phyloP scores from a whole-genome alignment of 1,139 yeast species.

The Yamadazyma diddensiae region DNA sequence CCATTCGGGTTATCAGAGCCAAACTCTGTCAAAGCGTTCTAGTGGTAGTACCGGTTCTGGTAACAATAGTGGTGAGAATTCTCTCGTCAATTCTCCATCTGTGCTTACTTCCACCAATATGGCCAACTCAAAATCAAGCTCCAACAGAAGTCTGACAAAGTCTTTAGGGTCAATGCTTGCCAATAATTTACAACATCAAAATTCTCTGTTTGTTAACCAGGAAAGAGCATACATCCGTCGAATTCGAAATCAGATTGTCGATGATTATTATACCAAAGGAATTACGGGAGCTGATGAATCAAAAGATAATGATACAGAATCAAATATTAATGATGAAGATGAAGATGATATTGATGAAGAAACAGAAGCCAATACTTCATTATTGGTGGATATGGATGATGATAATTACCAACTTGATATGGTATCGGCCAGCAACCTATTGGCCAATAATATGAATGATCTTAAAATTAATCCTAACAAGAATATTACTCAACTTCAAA shows the following conservation, averaged over 20 bases:
- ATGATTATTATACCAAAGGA: constrained; percentile 70
- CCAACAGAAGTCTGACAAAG: constrained; percentile 8
- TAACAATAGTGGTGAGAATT: constrained; percentile 10
- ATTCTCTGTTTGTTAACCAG: constrained; percentile 53
- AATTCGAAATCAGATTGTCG: constrained; percentile 59
- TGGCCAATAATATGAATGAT: constrained; percentile 22
- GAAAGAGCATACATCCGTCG: constrained; percentile 67
- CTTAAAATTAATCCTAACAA: constrained; percentile 31
- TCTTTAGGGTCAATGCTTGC: constrained; percentile 16
- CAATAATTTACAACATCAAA: constrained; percentile 20
- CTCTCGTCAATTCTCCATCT: constrained; percentile 12
- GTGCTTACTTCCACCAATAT: constrained; percentile 6
- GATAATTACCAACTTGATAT: constrained; percentile 43
- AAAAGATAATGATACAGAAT: constrained; percentile 21
- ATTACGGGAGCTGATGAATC: constrained; percentile 39
- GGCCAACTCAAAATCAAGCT: neutral
- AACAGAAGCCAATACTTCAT: constrained; percentile 30
- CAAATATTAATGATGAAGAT: constrained; percentile 28
- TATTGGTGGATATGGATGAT: constrained; percentile 42
- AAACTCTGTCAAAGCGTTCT: constrained; percentile 5
- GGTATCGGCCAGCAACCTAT: constrained; percentile 35
- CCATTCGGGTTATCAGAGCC: constrained; percentile 15
- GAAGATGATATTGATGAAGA: constrained; percentile 24
- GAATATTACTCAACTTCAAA: constrained; percentile 38
- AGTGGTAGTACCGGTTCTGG: constrained; percentile 10